Evolutionary conservation across 441 rosid species (phyloP).

Genomic region (Macaranga tanarius): DNA sequence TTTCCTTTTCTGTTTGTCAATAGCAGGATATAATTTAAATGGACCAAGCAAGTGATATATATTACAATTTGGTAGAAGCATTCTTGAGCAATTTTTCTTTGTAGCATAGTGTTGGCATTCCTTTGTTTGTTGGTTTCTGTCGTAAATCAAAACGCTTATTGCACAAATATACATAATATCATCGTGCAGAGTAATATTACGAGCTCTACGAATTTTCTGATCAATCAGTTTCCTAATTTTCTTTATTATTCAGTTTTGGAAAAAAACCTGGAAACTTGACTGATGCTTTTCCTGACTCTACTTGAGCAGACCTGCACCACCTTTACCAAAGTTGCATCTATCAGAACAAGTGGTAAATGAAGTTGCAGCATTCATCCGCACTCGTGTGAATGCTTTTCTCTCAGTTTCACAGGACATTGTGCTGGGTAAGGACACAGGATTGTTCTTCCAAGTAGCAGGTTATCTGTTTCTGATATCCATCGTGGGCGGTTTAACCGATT

Average conservation of each 20-base stretch:
- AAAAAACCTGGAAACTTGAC: conserved; percentile 5
- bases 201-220: not conserved
- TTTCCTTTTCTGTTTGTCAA: not conserved
- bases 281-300: conserved; percentile 6
- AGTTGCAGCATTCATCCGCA: conserved; percentile 41
- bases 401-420: conserved; percentile 69
- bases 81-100: not conserved
- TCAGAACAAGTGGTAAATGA: conserved; percentile 63
- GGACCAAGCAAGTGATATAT: not conserved
- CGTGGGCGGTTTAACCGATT: conserved; percentile 65
- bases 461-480: conserved; percentile 58
- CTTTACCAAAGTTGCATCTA: conserved; percentile 68
- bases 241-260: not conserved
- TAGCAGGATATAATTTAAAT: not conserved
- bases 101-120: not conserved
- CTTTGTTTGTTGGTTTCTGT: not conserved
- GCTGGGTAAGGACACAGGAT: conserved; percentile 63
- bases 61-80: too few species aligned
- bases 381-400: conserved; percentile 51
- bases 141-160: not conserved
- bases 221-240: not conserved
- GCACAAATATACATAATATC: too few species aligned
- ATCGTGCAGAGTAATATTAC: too few species aligned
- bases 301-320: conserved; percentile 75
- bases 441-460: conserved; percentile 59